Evolutionary conservation across 768 basidiomycete species (phyloP), one percentile per base, ranked within the genome.

Genomic region (Boletellus sp.): DNA sequence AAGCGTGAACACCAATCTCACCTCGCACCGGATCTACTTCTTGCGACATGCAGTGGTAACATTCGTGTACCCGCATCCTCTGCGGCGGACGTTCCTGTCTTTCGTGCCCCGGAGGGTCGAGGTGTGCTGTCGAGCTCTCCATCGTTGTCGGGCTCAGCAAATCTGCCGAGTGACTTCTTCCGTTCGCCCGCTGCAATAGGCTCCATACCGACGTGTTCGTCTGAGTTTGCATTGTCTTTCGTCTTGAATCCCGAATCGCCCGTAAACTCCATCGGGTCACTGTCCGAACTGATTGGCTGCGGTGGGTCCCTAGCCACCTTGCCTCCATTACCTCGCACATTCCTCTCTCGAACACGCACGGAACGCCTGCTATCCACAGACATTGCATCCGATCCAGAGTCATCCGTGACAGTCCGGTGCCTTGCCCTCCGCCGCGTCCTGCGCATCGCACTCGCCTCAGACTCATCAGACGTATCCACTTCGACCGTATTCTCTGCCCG

Each of bases 351-450:
- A 11, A n/a, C 15, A 9, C 56, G 51, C 11, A 45, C 22, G 6
- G 57, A 41, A 19, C 52, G 54, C 20, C 20, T 53, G 35, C 50
- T 53, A 40, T 64, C 66, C 53, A 69, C 59, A 22, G 66, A 58
- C 63, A 68, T 69, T 16, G 51, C 55, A 20, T 70, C 61, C 28
- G 66, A 61, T 23, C 60, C 68, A 4, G 53, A 41, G 17, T 63
- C 52, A 19, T 8, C 24, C 23, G 24, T n/a, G 16, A 31, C 28
- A 39, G n/a, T 13, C 26, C 37, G 48, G 33, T 50, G 48, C 12
- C 20, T 45, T 17, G 35, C 23, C 32, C 16, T 26, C 33, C 42
- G 53, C 13, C 48, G 51, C 17, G 50, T 41, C 41, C 15, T 26
- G 28, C 36, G 51, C 16, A 50, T 40, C 10, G 22, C 42, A 11